A percentile compares a stretch with the other conserved stretches of the same genome.
phyloP scores from a whole-genome alignment of 2,329 filamentous ascomycete genomes.

The Plectosphaerella plurivora region DNA sequence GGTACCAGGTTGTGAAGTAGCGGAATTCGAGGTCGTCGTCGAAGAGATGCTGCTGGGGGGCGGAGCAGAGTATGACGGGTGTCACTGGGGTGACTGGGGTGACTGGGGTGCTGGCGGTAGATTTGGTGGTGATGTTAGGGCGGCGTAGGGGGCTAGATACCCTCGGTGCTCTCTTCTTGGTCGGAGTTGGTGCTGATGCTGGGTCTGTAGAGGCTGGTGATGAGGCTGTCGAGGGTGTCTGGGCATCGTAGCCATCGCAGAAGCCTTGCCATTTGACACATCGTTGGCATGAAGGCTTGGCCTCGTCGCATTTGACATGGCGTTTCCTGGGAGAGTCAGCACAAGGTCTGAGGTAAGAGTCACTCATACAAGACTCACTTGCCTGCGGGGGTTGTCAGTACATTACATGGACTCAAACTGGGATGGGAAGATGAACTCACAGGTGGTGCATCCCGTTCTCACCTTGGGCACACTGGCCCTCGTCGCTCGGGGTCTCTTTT shows the following conservation, averaged over 20 bases:
- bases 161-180: too few species aligned
- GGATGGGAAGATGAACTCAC: constrained; percentile 15
- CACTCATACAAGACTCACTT: constrained; percentile 15
- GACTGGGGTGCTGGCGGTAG: too few species aligned
- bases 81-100: too few species aligned
- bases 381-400: constrained; percentile 12
- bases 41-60: constrained; percentile 7
- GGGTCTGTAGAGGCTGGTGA: not conserved
- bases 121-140: not conserved
- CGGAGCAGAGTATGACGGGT: not conserved
- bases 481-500: constrained; percentile 21
- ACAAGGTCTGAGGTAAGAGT: not conserved
- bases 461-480: constrained; percentile 25
- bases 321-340: constrained; percentile 17
- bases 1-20: constrained; percentile 22
- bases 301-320: constrained; percentile 30
- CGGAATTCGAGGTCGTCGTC: constrained; percentile 13
- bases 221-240: not conserved
- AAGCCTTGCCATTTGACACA: constrained; percentile 29
- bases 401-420: not conserved
- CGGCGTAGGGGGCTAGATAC: too few species aligned
- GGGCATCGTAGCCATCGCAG: constrained; percentile 23
- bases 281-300: constrained; percentile 26
- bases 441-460: constrained; percentile 24
- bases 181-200: too few species aligned